Base-by-base conservation (phyloP, 257 asterid species). In the Solanum raphanifolium region DNA sequence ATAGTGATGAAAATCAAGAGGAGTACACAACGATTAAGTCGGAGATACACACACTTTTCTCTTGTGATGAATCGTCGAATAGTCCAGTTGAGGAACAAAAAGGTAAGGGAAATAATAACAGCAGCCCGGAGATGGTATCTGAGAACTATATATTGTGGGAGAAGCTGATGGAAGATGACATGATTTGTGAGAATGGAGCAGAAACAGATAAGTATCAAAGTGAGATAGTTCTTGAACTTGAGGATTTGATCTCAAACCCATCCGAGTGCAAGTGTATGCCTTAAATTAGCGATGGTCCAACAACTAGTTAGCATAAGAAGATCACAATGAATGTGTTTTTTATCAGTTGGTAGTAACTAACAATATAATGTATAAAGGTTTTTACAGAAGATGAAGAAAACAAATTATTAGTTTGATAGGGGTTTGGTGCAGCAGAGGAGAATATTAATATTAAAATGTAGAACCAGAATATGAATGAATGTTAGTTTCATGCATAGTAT, bases 141-240 rank as follows among this genome's bases (percentile, higher is more conserved):
- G 98, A 96, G 91, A 94, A 83, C 65, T 97, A 94, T 62, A 94
- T 97, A 15, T 79, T 97, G 87, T 97, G 98, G 98, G 99, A 97
- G 90, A 95, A 97, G 90, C 90, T 95, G 0, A 92, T 97, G 95
- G 98, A 95, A 52, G 99, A 97, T 85, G 96, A 94, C 83, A 90
- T 97, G 98, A 95, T 97, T 12, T 95, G 94, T 9, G 99, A 94
- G 79, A 94, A 90, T 7, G 94, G 62, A 12, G 72, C 84, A 43
- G 91, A 86, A 21, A 89, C n/a, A 0, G 84, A 69, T 9, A 84
- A 87, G 71, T 75, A 91, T 18, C 93, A 93, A 13, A 86, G 87
- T 18, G 95, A 92, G 43, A 84, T 92, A 20, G 89, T 90, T 32
- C 89, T 88, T 10, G 98, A 93, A 55, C 46, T 91, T 86, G 95